These are phyloP conservation scores for Peronosclerospora sorghi DNA, from an alignment of 352 stramenopile genomes.

Conservation along the genomic window DNA sequence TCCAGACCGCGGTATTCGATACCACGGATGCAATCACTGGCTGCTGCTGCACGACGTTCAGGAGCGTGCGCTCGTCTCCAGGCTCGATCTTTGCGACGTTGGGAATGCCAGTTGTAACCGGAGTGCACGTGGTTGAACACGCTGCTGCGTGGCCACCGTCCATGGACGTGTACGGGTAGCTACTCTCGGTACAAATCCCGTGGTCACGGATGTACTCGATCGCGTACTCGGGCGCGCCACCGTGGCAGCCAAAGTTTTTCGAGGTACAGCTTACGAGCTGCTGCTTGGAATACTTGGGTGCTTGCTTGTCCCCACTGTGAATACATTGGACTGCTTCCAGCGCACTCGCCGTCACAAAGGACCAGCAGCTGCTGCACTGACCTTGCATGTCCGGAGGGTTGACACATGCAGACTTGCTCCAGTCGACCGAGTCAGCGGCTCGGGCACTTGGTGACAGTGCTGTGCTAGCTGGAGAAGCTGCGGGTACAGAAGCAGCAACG, in stretches of 20 bases:
- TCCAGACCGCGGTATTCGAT: constrained; percentile 89
- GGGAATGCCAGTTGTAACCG: constrained; percentile 22
- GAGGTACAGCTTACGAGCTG: constrained; percentile 88
- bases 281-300: constrained; percentile 84
- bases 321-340: constrained; percentile 88
- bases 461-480: constrained; percentile 4
- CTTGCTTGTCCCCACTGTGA: constrained; percentile 34
- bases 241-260: constrained; percentile 84
- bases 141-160: constrained; percentile 17
- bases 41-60: constrained; percentile 83
- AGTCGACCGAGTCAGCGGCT: constrained; percentile 18
- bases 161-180: constrained; percentile 71
- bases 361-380: constrained; percentile 95
- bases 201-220: constrained; percentile 86
- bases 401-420: constrained; percentile 33
- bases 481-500: no score
- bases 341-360: constrained; percentile 88
- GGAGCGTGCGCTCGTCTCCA: constrained; percentile 58
- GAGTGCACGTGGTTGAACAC: constrained; percentile 26
- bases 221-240: constrained; percentile 85
- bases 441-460: neutral
- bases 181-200: constrained; percentile 63
- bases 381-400: constrained; percentile 90
- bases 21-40: constrained; percentile 92
- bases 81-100: constrained; percentile 51